phyloP scores from a whole-genome alignment of 257 asterid genomes.

The Nicotiana noctiflora region DNA sequence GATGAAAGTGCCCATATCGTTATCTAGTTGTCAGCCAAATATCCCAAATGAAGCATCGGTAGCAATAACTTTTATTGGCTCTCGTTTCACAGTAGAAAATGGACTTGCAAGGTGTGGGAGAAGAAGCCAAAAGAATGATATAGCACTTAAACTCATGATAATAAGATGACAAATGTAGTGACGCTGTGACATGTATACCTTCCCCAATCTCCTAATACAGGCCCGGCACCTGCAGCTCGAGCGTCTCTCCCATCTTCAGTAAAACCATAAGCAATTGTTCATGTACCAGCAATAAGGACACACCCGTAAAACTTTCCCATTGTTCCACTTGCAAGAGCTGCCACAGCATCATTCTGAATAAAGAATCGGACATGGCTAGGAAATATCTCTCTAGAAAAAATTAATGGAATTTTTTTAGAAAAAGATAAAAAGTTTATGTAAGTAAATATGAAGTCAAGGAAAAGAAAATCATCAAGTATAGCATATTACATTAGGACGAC shows the following conservation, averaged over 20 bases:
- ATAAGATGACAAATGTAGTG: not conserved
- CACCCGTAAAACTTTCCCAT: slow-evolving; percentile 88
- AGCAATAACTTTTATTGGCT: not conserved
- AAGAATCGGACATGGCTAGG: slow-evolving; percentile 60
- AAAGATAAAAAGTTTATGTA: not conserved
- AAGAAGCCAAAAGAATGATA: not conserved
- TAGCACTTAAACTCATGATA: not conserved
- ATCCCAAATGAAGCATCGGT: not conserved
- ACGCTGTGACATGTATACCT: slow-evolving; percentile 31
- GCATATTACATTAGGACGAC: not conserved
- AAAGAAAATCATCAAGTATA: not conserved
- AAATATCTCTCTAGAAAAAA: slow-evolving; percentile 56
- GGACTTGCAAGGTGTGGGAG: not conserved
- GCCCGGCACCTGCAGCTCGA: slow-evolving; percentile 91
- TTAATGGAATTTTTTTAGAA: not conserved
- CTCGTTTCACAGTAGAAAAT: not conserved
- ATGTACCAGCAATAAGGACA: slow-evolving; percentile 85
- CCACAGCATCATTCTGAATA: slow-evolving; percentile 84
- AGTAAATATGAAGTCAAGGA: not conserved
- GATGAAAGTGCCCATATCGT: not conserved
- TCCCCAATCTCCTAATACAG: slow-evolving; percentile 91
- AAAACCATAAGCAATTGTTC: slow-evolving; percentile 80
- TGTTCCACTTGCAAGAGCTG: slow-evolving; percentile 85
- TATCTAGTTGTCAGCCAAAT: not conserved
- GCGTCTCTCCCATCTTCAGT: slow-evolving; percentile 88